These are phyloP conservation scores for Saccharomycopsis fodiens DNA, from an alignment of 805 yeast genomes.

Conservation along the genomic window DNA sequence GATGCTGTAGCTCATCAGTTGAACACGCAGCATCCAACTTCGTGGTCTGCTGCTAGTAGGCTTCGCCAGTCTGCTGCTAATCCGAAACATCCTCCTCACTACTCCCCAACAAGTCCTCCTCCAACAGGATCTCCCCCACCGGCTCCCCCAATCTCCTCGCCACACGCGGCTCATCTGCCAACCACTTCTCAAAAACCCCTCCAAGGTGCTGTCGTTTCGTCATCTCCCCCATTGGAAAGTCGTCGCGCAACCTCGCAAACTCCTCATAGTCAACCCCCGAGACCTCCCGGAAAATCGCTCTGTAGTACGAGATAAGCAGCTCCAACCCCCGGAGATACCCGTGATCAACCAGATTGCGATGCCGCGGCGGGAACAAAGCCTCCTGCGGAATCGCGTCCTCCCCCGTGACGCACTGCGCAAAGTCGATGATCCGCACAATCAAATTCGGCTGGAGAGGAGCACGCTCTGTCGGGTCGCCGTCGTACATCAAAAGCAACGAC, in stretches of 20 bases:
- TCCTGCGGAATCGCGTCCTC: constrained; percentile 30
- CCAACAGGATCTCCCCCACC: constrained; percentile 16
- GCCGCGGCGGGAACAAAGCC: constrained; percentile 61
- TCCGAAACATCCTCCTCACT: neutral
- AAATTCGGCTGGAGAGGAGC: constrained; percentile 19
- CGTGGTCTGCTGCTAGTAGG: no score
- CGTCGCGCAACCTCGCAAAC: constrained; percentile 8
- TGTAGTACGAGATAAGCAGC: constrained; percentile 64
- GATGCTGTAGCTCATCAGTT: no score
- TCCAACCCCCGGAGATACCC: constrained; percentile 82
- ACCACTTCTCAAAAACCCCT: constrained; percentile 4
- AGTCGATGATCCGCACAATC: constrained; percentile 77
- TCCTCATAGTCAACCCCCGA: constrained; percentile 35
- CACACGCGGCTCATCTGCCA: constrained; percentile 5
- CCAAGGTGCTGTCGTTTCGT: constrained; percentile 3
- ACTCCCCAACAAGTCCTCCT: neutral
- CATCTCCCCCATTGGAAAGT: neutral
- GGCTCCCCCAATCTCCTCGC: constrained; percentile 20
- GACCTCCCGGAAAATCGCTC: constrained; percentile 47
- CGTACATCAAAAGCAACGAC: constrained; percentile 81
- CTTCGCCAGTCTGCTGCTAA: no score
- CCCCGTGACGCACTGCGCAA: constrained; percentile 84
- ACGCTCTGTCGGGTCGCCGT: constrained; percentile 39
- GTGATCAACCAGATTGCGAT: constrained; percentile 54
- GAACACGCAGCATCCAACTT: no score